Evolutionary conservation across 345 rosid species (phyloP), one percentile per base, ranked within the genome.

Genomic region (Salix caprea): DNA sequence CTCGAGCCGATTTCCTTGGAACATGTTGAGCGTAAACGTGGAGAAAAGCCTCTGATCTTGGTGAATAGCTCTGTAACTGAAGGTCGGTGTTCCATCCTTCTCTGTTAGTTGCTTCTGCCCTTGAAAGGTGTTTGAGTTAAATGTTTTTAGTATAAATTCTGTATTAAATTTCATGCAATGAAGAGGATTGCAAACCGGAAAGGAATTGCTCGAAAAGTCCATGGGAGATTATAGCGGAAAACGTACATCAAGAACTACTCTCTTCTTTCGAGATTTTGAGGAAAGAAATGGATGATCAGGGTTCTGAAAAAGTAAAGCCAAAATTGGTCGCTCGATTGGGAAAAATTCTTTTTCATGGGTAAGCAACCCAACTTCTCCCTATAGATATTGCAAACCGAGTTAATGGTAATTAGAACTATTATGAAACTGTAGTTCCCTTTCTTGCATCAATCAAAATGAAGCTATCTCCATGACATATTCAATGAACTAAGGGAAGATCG

Each of bases 291-390:
- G 78, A 83, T 65, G 12, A 62, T 34, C 64, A 68, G 6, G 74
- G 50, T 56, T 30, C 64, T 60, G 80, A 72, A 32, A 81, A 24
- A 39, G 37, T 79, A 39, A 90, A 85, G 78, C 85, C 87, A 48
- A 69, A 67, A 75, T 52, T 91, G 77, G 86, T 87, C 54, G 96
- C 89, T 73, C 83, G 94, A 79, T 77, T 90, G 82, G 91, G 96
- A 46, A 90, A 84, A 80, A 54, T 81, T 58, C 67, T 79, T 61
- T 91, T 91, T 69, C 74, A 67, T 13, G 72, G 85, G 96, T 88
- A 80, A 77, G 6, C 24, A 42, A 14, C 54, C 46, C 44, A 19
- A 13, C 72, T 19, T 67, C 24, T 10, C 10, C 19, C 4, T 26
- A 12, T 69, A 48, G 37, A 14, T 61, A 71, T 48, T 15, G 18